Evolutionary conservation across 208 protist species (phyloP).

Genomic region (Spironucleus salmonicida): DNA sequence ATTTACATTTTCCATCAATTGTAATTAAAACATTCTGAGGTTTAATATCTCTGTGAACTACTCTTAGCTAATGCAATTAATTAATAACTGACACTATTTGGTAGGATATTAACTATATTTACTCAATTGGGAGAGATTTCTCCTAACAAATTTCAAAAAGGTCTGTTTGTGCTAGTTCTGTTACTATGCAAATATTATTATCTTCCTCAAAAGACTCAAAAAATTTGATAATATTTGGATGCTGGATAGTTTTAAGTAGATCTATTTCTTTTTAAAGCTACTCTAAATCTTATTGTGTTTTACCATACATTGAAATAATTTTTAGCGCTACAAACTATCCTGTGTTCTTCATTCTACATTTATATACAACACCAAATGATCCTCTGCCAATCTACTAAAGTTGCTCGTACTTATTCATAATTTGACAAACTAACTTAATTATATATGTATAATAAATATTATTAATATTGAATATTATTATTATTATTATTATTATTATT

Average conservation of each 20-base stretch:
- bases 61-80: neutral
- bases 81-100: neutral
- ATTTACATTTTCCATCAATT: neutral
- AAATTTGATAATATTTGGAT: conserved; percentile 10
- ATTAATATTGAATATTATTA: too few species aligned
- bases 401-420: conserved; percentile 21
- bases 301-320: conserved; percentile 24
- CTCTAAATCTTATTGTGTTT: conserved; percentile 1
- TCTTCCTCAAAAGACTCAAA: conserved; percentile 30
- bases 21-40: conserved; percentile 24
- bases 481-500: too few species aligned
- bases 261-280: neutral
- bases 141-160: conserved; percentile 4
- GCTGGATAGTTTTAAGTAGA: neutral
- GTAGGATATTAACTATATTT: neutral
- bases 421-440: too few species aligned
- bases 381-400: conserved; percentile 7
- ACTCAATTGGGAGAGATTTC: neutral
- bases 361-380: conserved; percentile 21
- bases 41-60: conserved; percentile 28
- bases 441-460: too few species aligned
- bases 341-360: conserved; percentile 10
- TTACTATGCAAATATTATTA: neutral
- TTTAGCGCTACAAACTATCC: conserved; percentile 26
- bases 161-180: conserved; percentile 26